Evolutionary conservation across 2,329 filamentous ascomycete species (phyloP).

Genomic region (Dichotomopilus funicola): DNA sequence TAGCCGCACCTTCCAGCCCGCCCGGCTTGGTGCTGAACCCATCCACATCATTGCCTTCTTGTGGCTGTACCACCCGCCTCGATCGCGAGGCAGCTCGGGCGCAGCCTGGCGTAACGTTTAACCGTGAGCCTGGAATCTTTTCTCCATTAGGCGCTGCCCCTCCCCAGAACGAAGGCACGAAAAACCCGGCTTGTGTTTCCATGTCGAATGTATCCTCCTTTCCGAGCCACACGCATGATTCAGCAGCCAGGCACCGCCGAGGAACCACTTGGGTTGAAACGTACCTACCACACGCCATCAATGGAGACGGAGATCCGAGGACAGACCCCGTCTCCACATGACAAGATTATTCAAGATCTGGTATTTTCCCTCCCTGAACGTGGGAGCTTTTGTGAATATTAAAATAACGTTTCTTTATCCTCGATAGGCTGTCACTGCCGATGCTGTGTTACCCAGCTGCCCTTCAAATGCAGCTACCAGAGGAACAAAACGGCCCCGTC

Average conservation of each 20-base stretch:
- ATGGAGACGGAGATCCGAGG: not conserved
- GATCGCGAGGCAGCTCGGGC: not conserved
- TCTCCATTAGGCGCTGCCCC: not conserved
- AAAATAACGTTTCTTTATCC: not conserved
- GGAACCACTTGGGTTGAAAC: not conserved
- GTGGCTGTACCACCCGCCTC: conserved; percentile 8
- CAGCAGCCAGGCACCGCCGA: not conserved
- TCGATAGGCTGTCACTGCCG: not conserved
- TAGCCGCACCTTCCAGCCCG: no score
- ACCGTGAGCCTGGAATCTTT: not conserved
- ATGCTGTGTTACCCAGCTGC: not conserved
- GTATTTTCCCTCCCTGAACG: no score
- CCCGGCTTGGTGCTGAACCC: not conserved
- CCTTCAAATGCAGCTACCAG: conserved; percentile 5
- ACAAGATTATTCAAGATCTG: no score
- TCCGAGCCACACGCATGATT: not conserved
- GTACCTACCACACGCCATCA: not conserved
- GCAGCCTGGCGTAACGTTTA: not conserved
- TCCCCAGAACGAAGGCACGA: conserved; percentile 1
- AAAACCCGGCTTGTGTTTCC: not conserved
- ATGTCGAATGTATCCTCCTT: no score
- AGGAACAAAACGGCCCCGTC: not conserved
- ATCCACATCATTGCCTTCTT: not conserved
- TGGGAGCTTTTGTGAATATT: not conserved
- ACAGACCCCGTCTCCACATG: not conserved